Base-by-base conservation (phyloP, 352 stramenopile genomes). In the Phytopythium vexans region DNA sequence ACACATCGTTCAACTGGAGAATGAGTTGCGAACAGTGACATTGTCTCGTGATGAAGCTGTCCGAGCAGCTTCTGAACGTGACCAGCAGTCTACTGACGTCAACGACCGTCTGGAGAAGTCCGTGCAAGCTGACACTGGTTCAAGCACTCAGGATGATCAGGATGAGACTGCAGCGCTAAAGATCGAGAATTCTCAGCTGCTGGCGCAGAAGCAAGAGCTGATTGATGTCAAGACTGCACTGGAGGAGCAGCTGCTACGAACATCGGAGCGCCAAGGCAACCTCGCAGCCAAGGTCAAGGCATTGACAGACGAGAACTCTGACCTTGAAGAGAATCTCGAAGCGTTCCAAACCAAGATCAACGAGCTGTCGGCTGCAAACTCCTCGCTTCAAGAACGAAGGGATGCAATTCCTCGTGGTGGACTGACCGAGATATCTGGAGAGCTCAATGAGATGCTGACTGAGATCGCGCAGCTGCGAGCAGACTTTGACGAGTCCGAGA, bases 391-490 rank as follows among this genome's bases (percentile, higher is more conserved):
- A 34, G 31, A 38, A n/a, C 41, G n/a, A 3, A 15, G 8, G 8
- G 21, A 11, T 49, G 31, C 21, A 15, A 15, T 43, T 43, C 39
- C 21, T 7, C 21, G 12, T 9, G 39, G 39, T 43, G 39, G 21
- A 8, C 15, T 45, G 6, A 27, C 16, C 6, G 48, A 54, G 33
- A 15, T 54, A 31, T 54, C 48, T 11, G 48, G 36, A 15, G 44
- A 79, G 50, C 36, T 82, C n/a, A 54, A 73, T 45, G 47, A 60
- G 32, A 67, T 82, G 34, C 59, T 79, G 52, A 57, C 70, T 37
- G 72, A 79, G 35, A 34, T 79, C 42, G 44, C 57, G 2, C 64
- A 73, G 33, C 31, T 79, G 50, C 68, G 64, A 36, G 58, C 52
- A 0, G 52, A 65, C 35, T 49, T 74, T 16, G 61, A 78, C 42